These are phyloP conservation scores for Venturia nashicola DNA, from an alignment of 2,329 filamentous ascomycete species.

Conservation along the genomic window DNA sequence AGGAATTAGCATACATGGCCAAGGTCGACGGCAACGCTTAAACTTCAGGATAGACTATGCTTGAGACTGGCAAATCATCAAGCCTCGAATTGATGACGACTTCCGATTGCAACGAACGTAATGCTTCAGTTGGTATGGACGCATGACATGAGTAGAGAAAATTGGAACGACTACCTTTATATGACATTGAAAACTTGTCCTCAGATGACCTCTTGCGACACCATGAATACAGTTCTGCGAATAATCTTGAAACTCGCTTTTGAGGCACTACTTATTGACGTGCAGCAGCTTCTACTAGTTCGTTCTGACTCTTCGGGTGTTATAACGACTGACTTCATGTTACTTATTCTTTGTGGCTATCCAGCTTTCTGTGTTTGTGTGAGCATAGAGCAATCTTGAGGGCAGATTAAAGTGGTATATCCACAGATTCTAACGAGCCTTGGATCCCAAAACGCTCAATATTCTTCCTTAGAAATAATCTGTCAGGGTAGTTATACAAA, in stretches of 20 bases:
- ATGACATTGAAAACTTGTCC: not conserved
- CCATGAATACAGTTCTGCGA: not conserved
- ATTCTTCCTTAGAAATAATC: too few relatives aligned
- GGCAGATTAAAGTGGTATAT: too few relatives aligned
- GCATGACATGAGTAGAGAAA: not conserved
- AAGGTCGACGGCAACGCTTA: constrained; percentile 31
- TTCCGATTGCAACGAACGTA: not conserved
- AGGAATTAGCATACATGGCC: constrained; percentile 25
- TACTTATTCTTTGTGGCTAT: too few relatives aligned
- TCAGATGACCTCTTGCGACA: too few relatives aligned
- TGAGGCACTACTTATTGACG: not conserved
- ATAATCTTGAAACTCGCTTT: not conserved
- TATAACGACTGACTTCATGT: too few relatives aligned
- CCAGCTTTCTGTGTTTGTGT: too few relatives aligned
- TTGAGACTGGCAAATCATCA: not conserved
- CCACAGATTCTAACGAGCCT: too few relatives aligned
- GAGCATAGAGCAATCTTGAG: too few relatives aligned
- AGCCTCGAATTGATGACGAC: not conserved
- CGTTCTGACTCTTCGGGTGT: too few relatives aligned
- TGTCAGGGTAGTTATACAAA: too few relatives aligned
- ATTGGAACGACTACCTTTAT: not conserved
- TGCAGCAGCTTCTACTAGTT: too few relatives aligned
- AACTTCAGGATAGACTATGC: constrained; percentile 9
- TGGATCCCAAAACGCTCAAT: too few relatives aligned
- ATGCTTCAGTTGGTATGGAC: not conserved